phyloP scores from a whole-genome alignment of 108 stramenopile species.

The Discostella stelligeroides region DNA sequence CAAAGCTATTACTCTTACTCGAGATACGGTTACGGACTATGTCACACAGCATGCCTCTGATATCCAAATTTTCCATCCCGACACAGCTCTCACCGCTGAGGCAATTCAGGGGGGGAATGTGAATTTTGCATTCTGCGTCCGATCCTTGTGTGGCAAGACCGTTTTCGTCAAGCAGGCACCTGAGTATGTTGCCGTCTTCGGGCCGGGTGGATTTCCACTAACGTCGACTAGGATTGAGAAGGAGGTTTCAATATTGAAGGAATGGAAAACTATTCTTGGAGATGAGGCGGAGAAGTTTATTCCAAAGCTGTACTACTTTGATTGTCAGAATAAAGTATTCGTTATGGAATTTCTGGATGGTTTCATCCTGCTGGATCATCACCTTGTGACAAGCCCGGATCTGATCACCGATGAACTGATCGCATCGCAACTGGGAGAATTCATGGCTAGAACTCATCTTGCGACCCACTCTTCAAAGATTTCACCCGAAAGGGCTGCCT shows the following conservation, averaged over 20 bases:
- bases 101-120: conserved; percentile 83
- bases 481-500: conserved; percentile 46
- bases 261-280: conserved; percentile 64
- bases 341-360: conserved; percentile 87
- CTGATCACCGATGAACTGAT: conserved; percentile 37
- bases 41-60: conserved; percentile 52
- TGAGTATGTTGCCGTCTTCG: conserved; percentile 82
- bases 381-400: conserved; percentile 57
- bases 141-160: conserved; percentile 35
- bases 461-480: conserved; percentile 68
- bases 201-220: conserved; percentile 74
- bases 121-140: conserved; percentile 83
- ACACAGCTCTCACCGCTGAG: conserved; percentile 45
- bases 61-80: conserved; percentile 48
- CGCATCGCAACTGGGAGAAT: conserved; percentile 64
- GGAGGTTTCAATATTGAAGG: conserved; percentile 66
- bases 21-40: conserved; percentile 66
- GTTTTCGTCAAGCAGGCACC: conserved; percentile 88
- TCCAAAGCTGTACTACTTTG: conserved; percentile 75
- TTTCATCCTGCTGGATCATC: conserved; percentile 70
- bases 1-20: conserved; percentile 54
- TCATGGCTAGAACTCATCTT: conserved; percentile 78
- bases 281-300: conserved; percentile 55
- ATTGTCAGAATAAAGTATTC: conserved; percentile 69
- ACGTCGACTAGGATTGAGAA: conserved; percentile 71